Conservation (phyloP, 1,284 basidiomycete species). For the Ceratobasidium sp. region DNA sequence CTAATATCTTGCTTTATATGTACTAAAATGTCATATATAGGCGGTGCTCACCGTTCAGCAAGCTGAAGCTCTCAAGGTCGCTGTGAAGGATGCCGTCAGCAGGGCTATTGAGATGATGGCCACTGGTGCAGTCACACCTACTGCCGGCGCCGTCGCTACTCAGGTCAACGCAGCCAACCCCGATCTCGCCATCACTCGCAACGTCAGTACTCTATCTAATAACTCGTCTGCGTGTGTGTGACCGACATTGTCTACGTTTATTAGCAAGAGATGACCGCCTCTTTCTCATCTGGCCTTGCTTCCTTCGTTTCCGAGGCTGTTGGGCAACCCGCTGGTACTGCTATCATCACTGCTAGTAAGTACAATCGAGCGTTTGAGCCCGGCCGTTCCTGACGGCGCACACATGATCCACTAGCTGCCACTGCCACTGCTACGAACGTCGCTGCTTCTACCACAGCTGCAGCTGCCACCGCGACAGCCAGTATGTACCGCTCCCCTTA, state of each 20-base stretch:
- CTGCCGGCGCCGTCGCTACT: slow-evolving; percentile 34
- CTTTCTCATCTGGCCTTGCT: slow-evolving; percentile 28
- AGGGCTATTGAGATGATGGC: slow-evolving; percentile 44
- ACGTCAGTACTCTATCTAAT: slow-evolving; percentile 15
- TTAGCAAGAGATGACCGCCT: slow-evolving; percentile 36
- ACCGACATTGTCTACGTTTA: neutral
- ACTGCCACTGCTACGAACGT: slow-evolving; percentile 14
- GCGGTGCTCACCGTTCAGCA: slow-evolving; percentile 23
- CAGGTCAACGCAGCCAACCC: slow-evolving; percentile 26
- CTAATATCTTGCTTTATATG: neutral
- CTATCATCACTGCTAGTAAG: slow-evolving; percentile 5
- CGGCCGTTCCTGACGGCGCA: neutral
- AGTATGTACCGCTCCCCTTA: slow-evolving; percentile 2
- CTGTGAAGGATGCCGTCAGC: slow-evolving; percentile 40
- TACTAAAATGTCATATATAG: slow-evolving; percentile 4
- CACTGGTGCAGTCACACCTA: slow-evolving; percentile 32
- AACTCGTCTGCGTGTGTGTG: neutral
- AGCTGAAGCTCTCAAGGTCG: slow-evolving; percentile 27
- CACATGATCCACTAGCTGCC: neutral
- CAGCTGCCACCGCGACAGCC: slow-evolving; percentile 28
- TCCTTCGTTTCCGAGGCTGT: slow-evolving; percentile 28
- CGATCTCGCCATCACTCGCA: slow-evolving; percentile 38
- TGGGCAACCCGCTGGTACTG: slow-evolving; percentile 38
- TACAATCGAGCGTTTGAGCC: neutral
- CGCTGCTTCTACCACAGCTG: neutral